Evolutionary conservation across 2,329 filamentous ascomycete genomes (phyloP).

Genomic region (Dothidotthia symphoricarpi): DNA sequence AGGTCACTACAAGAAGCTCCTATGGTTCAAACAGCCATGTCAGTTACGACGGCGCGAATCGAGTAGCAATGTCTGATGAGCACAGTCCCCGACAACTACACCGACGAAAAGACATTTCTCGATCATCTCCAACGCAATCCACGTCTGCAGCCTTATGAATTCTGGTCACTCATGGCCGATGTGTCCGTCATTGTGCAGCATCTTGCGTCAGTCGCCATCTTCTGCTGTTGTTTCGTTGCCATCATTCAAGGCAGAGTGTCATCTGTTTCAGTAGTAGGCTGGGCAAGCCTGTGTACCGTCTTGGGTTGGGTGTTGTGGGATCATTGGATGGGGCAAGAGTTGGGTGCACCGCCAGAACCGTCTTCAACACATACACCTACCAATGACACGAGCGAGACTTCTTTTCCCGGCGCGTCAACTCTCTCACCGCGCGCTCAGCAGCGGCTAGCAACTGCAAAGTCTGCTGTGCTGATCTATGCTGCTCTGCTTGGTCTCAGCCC

Average conservation of each 20-base stretch:
- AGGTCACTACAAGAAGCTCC: conserved; percentile 85
- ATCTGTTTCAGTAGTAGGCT: conserved; percentile 82
- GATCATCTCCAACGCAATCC: conserved; percentile 95
- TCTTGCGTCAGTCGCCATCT: conserved; percentile 90
- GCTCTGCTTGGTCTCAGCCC: conserved; percentile 88
- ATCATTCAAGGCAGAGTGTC: conserved; percentile 87
- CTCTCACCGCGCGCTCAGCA: conserved; percentile 59
- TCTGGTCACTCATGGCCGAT: conserved; percentile 94
- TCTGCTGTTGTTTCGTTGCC: conserved; percentile 87
- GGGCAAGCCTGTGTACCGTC: conserved; percentile 78
- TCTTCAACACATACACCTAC: conserved; percentile 4
- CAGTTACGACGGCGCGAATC: conserved; percentile 33
- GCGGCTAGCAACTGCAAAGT: conserved; percentile 80
- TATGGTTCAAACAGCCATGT: conserved; percentile 98
- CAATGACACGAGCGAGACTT: not conserved
- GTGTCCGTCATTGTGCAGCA: conserved; percentile 97
- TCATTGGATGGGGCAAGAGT: conserved; percentile 76
- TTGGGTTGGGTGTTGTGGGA: conserved; percentile 91
- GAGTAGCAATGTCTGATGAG: conserved; percentile 4
- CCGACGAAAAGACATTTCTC: conserved; percentile 93
- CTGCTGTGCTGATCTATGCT: conserved; percentile 87
- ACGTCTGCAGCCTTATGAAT: conserved; percentile 90
- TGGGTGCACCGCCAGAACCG: conserved; percentile 51
- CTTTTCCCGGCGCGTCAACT: conserved; percentile 23
- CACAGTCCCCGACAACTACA: conserved; percentile 95